Percentiles rank a stretch among this genome's conserved stretches.
phyloP scores from a whole-genome alignment of 352 stramenopile genomes.

The Pythium biforme region DNA sequence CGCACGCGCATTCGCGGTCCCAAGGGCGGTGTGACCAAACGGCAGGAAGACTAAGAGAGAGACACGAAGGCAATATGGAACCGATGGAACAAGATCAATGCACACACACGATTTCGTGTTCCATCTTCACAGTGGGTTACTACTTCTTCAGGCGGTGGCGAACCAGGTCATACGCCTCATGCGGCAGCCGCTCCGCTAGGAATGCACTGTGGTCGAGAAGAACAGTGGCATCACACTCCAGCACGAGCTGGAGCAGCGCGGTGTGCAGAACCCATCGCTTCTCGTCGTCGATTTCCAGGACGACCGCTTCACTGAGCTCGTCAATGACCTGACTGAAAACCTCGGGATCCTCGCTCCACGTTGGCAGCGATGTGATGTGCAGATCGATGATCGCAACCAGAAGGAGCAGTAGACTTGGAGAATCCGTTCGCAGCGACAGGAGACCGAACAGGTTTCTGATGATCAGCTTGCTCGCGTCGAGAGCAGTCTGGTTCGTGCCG shows the following conservation, averaged over 20 bases:
- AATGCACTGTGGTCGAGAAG: conserved; percentile 2
- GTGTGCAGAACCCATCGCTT: conserved; percentile 35
- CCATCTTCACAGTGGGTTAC: no score
- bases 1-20: conserved; percentile 75
- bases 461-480: background rate
- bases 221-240: conserved; percentile 39
- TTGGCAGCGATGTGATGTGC: conserved; percentile 4
- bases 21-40: conserved; percentile 68
- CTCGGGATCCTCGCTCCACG: conserved; percentile 24
- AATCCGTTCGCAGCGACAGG: conserved; percentile 29
- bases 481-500: background rate
- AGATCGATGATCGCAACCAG: conserved; percentile 28
- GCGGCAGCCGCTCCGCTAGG: conserved; percentile 9
- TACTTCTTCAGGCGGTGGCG: no score
- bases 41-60: conserved; percentile 18
- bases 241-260: conserved; percentile 42
- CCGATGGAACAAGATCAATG: background rate
- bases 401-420: conserved; percentile 28
- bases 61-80: no score
- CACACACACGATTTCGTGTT: no score
- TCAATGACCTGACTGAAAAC: conserved; percentile 30
- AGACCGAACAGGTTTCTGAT: conserved; percentile 28
- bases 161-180: background rate
- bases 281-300: conserved; percentile 25
- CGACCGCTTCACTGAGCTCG: conserved; percentile 26